A percentile compares a stretch with the other conserved stretches of the same genome.
These are phyloP conservation scores for Syncephalastrum racemosum DNA, from an alignment of 371 early-diverging fungal species.

Conservation along the genomic window DNA sequence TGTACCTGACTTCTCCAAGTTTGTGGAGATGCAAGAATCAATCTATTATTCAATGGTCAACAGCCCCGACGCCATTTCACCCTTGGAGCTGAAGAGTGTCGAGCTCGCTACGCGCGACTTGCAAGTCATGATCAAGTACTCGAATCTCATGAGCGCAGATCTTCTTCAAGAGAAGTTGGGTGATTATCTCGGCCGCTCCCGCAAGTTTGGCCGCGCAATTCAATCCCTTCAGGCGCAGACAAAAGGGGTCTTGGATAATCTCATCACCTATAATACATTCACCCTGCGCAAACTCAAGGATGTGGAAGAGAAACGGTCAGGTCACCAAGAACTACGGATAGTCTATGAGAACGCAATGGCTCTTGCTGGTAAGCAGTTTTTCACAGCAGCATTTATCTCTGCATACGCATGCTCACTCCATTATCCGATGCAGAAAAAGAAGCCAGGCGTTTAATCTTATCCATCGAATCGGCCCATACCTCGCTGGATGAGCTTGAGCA, in stretches of 20 bases:
- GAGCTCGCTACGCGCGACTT: constrained; percentile 51
- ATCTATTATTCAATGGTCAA: constrained; percentile 38
- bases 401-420: not conserved
- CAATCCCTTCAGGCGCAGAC: constrained; percentile 33
- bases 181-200: constrained; percentile 36
- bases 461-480: constrained; percentile 31
- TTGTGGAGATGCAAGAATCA: constrained; percentile 43
- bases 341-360: constrained; percentile 46
- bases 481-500: constrained; percentile 38
- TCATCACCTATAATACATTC: constrained; percentile 51
- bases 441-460: constrained; percentile 32
- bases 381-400: not conserved
- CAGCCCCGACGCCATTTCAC: constrained; percentile 32
- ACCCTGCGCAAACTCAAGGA: constrained; percentile 37
- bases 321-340: constrained; percentile 34
- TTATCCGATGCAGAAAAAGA: constrained; percentile 27
- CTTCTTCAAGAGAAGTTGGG: constrained; percentile 35
- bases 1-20: constrained; percentile 47
- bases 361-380: constrained; percentile 23
- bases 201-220: constrained; percentile 36
- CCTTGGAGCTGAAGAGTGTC: constrained; percentile 39
- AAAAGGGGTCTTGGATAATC: constrained; percentile 34
- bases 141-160: constrained; percentile 28
- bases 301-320: constrained; percentile 26
- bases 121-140: constrained; percentile 45